A percentile compares a stretch with the other conserved stretches of the same genome.
Conservation (phyloP, 768 basidiomycete genomes). For the Trametes coccinea region DNA sequence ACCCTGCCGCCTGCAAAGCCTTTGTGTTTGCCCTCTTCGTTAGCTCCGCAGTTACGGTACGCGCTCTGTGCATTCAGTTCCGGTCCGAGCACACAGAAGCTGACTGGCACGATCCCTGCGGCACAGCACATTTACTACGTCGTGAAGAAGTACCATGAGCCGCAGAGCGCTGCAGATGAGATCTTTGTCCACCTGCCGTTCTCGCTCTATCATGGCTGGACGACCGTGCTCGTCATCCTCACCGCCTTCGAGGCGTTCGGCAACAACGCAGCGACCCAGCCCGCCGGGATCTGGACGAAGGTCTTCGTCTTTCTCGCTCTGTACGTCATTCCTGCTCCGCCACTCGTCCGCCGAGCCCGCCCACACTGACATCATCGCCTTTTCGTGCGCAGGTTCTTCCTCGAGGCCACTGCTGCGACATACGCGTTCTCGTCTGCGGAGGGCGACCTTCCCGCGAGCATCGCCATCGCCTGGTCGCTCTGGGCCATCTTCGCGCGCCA, state of each 20-base stretch:
- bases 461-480: slow-evolving; percentile 91
- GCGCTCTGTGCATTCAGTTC: neutral
- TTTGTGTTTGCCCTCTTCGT: slow-evolving; percentile 90
- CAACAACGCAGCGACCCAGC: slow-evolving; percentile 61
- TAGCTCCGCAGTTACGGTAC: slow-evolving; percentile 62
- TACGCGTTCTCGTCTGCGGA: slow-evolving; percentile 91
- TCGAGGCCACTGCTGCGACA: slow-evolving; percentile 87
- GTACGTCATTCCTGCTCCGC: slow-evolving; percentile 43
- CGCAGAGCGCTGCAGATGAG: slow-evolving; percentile 71
- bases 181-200: slow-evolving; percentile 94
- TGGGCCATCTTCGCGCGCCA: slow-evolving; percentile 90
- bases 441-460: slow-evolving; percentile 90
- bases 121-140: slow-evolving; percentile 89
- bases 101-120: slow-evolving; percentile 31
- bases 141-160: slow-evolving; percentile 81
- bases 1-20: slow-evolving; percentile 44
- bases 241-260: slow-evolving; percentile 91
- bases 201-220: slow-evolving; percentile 94
- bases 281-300: slow-evolving; percentile 87
- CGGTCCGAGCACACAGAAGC: neutral
- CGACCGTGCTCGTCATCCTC: slow-evolving; percentile 78
- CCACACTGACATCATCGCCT: neutral
- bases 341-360: slow-evolving; percentile 3
- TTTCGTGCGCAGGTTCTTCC: slow-evolving; percentile 66
- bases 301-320: slow-evolving; percentile 92